Percentiles rank a stretch among this genome's conserved stretches.
phyloP scores from a whole-genome alignment of 164 flowering plant species.

The Nymphaea colorata region DNA sequence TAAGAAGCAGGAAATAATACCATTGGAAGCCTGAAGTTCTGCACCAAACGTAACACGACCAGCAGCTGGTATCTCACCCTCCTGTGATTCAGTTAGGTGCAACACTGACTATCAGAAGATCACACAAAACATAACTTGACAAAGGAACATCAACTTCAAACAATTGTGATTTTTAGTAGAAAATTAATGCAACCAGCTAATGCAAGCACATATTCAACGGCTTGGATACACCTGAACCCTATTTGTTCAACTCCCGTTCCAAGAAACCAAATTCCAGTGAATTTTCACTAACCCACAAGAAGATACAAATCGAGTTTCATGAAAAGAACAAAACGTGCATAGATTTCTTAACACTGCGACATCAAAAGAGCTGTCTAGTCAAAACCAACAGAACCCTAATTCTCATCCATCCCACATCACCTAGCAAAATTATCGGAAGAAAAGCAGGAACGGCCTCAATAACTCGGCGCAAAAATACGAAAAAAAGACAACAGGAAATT shows the following conservation, averaged over 20 bases:
- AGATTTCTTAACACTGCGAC: no score
- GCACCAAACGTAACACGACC: constrained; percentile 21
- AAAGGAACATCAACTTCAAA: background rate
- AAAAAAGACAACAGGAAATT: background rate
- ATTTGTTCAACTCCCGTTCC: no score
- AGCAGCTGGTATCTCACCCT: constrained; percentile 31
- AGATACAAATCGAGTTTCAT: no score
- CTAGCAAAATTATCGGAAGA: no score
- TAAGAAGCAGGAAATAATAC: constrained; percentile 16
- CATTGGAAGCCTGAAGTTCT: constrained; percentile 26
- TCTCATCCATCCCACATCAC: background rate
- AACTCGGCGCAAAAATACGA: background rate
- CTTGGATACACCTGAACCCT: no score
- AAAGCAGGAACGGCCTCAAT: no score
- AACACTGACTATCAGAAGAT: background rate
- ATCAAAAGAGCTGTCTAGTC: no score
- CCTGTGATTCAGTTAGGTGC: constrained; percentile 23
- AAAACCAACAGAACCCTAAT: background rate
- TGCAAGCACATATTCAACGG: no score
- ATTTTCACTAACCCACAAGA: no score
- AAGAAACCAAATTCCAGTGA: no score
- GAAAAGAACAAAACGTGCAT: no score
- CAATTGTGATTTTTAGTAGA: background rate
- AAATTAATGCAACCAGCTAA: background rate
- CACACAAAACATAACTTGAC: constrained; percentile 1